Percentiles rank a stretch among this genome's conserved stretches.
phyloP scores from a whole-genome alignment of 2,329 filamentous ascomycete species.

The Harringtonia lauricola region DNA sequence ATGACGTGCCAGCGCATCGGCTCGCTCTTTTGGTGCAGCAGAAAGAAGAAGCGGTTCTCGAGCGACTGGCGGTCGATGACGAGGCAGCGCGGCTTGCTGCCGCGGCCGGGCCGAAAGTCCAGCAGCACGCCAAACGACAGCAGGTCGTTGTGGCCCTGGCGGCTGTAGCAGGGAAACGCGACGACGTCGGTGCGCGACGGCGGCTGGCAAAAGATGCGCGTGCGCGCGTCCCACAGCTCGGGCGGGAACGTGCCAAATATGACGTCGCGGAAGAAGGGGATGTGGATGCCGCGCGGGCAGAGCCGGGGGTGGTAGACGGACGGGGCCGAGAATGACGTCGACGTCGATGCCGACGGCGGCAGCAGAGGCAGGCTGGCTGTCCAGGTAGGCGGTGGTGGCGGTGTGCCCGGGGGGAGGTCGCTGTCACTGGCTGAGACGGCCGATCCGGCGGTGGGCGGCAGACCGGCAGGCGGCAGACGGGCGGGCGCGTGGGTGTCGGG shows the following conservation, averaged over 20 bases:
- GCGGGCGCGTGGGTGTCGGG: no score
- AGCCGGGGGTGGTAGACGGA: constrained; percentile 6
- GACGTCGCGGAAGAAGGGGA: constrained; percentile 6
- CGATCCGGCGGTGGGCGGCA: no score
- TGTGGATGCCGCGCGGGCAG: constrained; percentile 5
- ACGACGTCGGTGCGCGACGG: constrained; percentile 5
- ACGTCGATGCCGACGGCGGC: background rate
- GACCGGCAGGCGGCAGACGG: no score
- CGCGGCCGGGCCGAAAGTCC: constrained; percentile 2
- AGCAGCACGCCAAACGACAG: constrained; percentile 7
- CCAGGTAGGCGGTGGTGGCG: no score
- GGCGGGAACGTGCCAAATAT: background rate
- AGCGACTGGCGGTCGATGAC: constrained; percentile 4
- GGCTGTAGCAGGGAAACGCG: constrained; percentile 1
- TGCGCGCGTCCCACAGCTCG: constrained; percentile 5
- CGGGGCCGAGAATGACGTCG: no score
- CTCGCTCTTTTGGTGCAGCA: constrained; percentile 2
- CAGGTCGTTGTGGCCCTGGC: no score
- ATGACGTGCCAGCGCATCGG: constrained; percentile 5
- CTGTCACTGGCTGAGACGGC: background rate
- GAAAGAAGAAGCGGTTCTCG: constrained; percentile 2
- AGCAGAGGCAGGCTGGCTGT: no score
- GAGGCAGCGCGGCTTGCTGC: constrained; percentile 1
- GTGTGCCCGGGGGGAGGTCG: no score
- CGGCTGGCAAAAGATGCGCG: constrained; percentile 7